Base-by-base conservation (phyloP, 2,329 filamentous ascomycete genomes). In the Claviceps capensis region DNA sequence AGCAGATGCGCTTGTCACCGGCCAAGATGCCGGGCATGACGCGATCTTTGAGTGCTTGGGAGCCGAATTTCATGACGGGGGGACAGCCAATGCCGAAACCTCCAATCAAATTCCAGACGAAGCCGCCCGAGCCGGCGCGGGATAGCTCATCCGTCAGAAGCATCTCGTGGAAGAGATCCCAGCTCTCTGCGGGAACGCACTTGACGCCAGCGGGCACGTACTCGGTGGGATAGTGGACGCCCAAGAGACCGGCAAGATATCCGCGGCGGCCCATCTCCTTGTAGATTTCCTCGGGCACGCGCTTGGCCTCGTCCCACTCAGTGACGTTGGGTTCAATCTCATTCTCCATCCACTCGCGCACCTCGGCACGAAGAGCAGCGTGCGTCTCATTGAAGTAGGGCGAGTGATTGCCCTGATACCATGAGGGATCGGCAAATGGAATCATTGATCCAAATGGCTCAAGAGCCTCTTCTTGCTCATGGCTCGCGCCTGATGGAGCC, bases 141-240 rank as follows among this genome's bases (percentile, higher is more conserved):
- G 88, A 95, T 45, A 98, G 73, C 77, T 98, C 93, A 61, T 98
- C 93, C 1, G 91, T 97, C 54, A 98, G 67, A 45, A 97, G 77
- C 80, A 97, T 79, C 77, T 98, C 93, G 71, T 98, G 93, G 82
- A 97, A 98, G 45, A 95, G 80, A 72, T 98, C 93, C 91, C 91
- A 98, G 67, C 93, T 84, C 71, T 96, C 88, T 0, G 86, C 74
- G 0, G 85, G 69, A 13, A 98, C 93, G 48, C 82, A 85, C 71
- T 86, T 81, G 61, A 96, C 79, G 5, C 76, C 73, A 19, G 14
- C 19, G 64, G 84, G 79, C 22, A 82, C 82, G 64, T 91, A 83
- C 59, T 95, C 72, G 54, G 76, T 79, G 14, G 88, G 89, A 72
- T 87, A 97, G 63, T 86, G 76, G 56, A 88, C 78, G 58, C 91